phyloP scores from a whole-genome alignment of 2,329 filamentous ascomycete species.

The Penicillium rolfsii region DNA sequence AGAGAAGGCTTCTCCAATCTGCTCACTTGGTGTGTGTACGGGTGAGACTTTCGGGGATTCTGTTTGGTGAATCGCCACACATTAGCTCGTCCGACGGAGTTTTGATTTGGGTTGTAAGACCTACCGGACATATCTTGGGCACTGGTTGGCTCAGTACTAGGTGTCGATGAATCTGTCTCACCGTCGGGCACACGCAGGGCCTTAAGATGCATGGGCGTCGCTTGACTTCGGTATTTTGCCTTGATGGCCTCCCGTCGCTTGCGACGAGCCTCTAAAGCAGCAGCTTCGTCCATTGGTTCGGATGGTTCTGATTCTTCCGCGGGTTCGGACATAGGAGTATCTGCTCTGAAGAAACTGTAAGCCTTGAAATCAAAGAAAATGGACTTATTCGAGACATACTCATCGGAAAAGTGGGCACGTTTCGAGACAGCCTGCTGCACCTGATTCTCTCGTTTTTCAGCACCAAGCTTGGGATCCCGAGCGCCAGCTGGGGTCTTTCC shows the following conservation, averaged over 20 bases:
- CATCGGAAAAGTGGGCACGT: slow-evolving; percentile 42
- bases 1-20: slow-evolving; percentile 57
- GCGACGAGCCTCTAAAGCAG: slow-evolving; percentile 81
- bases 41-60: slow-evolving; percentile 49
- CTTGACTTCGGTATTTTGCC: slow-evolving; percentile 74
- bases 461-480: slow-evolving; percentile 63
- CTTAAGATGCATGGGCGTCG: slow-evolving; percentile 74
- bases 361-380: background rate
- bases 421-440: slow-evolving; percentile 54
- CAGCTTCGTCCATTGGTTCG: slow-evolving; percentile 74
- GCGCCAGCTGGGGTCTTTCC: slow-evolving; percentile 62
- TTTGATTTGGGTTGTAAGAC: slow-evolving; percentile 14
- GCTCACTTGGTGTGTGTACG: slow-evolving; percentile 53
- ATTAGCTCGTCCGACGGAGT: slow-evolving; percentile 15
- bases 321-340: slow-evolving; percentile 21
- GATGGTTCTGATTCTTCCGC: slow-evolving; percentile 49
- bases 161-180: slow-evolving; percentile 59
- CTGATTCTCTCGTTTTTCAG: slow-evolving; percentile 69
- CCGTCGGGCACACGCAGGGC: slow-evolving; percentile 65
- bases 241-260: slow-evolving; percentile 82
- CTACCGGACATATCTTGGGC: slow-evolving; percentile 45
- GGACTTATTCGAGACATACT: slow-evolving; percentile 44
- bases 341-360: slow-evolving; percentile 26
- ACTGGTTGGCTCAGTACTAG: slow-evolving; percentile 50
- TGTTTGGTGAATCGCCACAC: slow-evolving; percentile 11